phyloP scores from a whole-genome alignment of 768 basidiomycete genomes.

The Austroboletus eburneus region DNA sequence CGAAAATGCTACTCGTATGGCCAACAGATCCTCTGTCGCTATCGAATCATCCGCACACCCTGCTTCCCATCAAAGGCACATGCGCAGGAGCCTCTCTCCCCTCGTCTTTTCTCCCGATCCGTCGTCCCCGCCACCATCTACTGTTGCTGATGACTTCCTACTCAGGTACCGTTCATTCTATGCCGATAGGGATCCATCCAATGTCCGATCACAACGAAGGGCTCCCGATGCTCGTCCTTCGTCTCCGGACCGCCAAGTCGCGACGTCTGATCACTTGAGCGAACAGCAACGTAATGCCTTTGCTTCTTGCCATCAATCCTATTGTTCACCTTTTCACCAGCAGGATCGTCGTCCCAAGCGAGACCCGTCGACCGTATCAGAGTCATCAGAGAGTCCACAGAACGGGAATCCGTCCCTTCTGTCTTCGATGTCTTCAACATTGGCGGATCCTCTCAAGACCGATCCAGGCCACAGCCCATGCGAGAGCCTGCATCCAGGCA shows the following conservation, averaged over 20 bases:
- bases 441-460: constrained; percentile 17
- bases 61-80: constrained; percentile 10
- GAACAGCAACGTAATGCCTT: constrained; percentile 11
- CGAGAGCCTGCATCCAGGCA: constrained; percentile 12
- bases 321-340: background rate
- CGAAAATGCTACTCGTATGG: constrained; percentile 9
- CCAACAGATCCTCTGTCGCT: constrained; percentile 9
- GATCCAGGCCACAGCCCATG: constrained; percentile 9
- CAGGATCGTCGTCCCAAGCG: constrained; percentile 3
- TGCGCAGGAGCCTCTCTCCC: constrained; percentile 25
- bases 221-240: constrained; percentile 4
- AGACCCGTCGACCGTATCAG: constrained; percentile 13
- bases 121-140: constrained; percentile 8
- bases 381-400: constrained; percentile 18
- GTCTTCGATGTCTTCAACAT: constrained; percentile 30
- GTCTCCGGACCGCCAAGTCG: constrained; percentile 1
- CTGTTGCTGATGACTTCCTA: constrained; percentile 13
- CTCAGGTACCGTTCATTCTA: constrained; percentile 11
- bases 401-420: constrained; percentile 21
- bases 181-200: background rate
- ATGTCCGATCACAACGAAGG: constrained; percentile 7
- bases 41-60: constrained; percentile 5
- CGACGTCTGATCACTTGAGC: constrained; percentile 6
- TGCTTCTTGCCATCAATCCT: background rate
- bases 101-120: constrained; percentile 20